Base-by-base conservation (phyloP, 371 early-diverging fungal species). In the Rhizopus arrhizus region DNA sequence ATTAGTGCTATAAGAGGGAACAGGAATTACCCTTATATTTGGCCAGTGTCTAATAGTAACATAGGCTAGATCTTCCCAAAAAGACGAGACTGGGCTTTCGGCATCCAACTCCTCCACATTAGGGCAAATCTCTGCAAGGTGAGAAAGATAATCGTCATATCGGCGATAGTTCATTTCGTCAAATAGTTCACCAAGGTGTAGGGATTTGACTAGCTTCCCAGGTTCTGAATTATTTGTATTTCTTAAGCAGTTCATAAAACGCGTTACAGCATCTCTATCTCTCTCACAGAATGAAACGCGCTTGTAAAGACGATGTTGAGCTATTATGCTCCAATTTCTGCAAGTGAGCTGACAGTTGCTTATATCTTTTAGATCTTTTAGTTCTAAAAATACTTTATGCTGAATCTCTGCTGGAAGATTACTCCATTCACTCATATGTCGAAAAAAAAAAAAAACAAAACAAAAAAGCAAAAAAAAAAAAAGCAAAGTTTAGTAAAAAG, bases 131-230 rank as follows among this genome's bases (percentile, higher is more conserved):
- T 43, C 15, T n/a, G 43, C 43, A 6, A 43, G 15, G n/a, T 43
- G 43, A 43, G 43, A 43, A 6, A 43, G 43, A 43, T 43, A 43
- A 15, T 43, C 43, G 0, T 43, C 43, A 43, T 43, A 43, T n/a
- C 43, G 43, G n/a, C 43, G 43, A 43, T 43, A 43, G 43, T 43
- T 43, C 43, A 11, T n/a, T 43, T 43, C 43, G 43, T 43, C 43
- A 43, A 43, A 43, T n/a, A 43, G 15, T 13, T 43, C 43, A 43
- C 43, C 43, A 11, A 43, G 15, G 15, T 15, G 43, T 15, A 43
- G 6, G 3, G 12, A 6, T 15, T 43, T 43, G 15, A 43, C 43
- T 2, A 43, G 15, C n/a, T 43, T 6, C 6, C 43, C 43, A 43
- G 43, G 43, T 2, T 43, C 15, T 15, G 43, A 15, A 13, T n/a